These are phyloP conservation scores for Sporothrix variecibatus DNA, from an alignment of 2,329 filamentous ascomycete species.

Conservation along the genomic window DNA sequence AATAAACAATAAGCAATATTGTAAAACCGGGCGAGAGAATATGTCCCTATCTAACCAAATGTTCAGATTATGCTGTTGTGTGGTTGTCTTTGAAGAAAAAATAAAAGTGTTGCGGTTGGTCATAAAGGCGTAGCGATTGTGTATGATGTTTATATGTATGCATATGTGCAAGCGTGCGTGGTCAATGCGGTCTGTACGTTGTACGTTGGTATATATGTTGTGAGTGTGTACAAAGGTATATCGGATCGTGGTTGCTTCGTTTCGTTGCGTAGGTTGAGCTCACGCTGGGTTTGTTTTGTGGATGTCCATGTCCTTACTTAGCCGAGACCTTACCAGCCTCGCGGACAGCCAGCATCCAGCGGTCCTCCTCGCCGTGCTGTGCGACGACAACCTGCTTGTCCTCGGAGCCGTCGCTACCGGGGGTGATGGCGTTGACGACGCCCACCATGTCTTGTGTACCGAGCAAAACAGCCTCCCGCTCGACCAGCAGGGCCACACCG, in stretches of 20 bases:
- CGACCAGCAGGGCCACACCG: slow-evolving; percentile 65
- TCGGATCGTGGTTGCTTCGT: background rate
- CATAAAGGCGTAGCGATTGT: slow-evolving; percentile 21
- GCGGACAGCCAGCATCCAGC: slow-evolving; percentile 46
- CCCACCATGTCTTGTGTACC: slow-evolving; percentile 49
- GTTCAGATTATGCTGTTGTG: background rate
- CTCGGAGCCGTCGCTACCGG: slow-evolving; percentile 28
- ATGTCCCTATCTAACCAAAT: background rate
- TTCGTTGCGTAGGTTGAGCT: background rate
- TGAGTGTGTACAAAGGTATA: background rate
- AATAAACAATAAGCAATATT: slow-evolving; percentile 9
- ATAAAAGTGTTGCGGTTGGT: background rate
- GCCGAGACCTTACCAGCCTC: slow-evolving; percentile 42
- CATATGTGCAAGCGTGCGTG: slow-evolving; percentile 3
- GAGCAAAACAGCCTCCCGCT: slow-evolving; percentile 55
- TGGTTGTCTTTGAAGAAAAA: background rate
- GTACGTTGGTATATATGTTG: background rate
- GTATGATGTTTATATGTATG: background rate
- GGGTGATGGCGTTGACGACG: slow-evolving; percentile 44
- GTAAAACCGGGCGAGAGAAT: slow-evolving; percentile 7
- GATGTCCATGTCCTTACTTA: background rate
- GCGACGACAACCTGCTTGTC: slow-evolving; percentile 42
- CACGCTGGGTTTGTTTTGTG: background rate
- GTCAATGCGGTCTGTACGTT: slow-evolving; percentile 9
- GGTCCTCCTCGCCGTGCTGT: slow-evolving; percentile 51